These are phyloP conservation scores for Rhodotorula glutinis DNA, from an alignment of 1,284 basidiomycete genomes.

Conservation along the genomic window DNA sequence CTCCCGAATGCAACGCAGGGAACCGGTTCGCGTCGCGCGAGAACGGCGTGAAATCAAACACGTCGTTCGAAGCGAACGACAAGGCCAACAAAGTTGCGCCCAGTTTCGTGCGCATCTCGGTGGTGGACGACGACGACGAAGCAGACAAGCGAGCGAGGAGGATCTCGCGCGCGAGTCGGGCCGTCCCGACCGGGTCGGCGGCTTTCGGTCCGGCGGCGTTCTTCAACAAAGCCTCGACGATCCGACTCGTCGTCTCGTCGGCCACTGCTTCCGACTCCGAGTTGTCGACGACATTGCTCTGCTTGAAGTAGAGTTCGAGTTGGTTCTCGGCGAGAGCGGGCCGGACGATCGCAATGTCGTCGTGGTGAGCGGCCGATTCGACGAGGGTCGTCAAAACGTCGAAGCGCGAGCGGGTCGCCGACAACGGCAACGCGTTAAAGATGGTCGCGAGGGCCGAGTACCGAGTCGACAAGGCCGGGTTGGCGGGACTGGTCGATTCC, in stretches of 20 bases:
- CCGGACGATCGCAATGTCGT: conserved; percentile 66
- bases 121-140: conserved; percentile 42
- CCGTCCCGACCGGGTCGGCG: conserved; percentile 40
- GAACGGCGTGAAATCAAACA: conserved; percentile 80
- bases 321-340: conserved; percentile 65
- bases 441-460: conserved; percentile 71
- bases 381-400: conserved; percentile 54
- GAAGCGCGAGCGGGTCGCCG: conserved; percentile 56
- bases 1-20: background rate
- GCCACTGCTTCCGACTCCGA: too few relatives aligned
- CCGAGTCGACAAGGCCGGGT: conserved; percentile 34
- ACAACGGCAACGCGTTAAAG: conserved; percentile 73
- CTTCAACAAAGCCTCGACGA: conserved; percentile 61
- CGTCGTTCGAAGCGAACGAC: conserved; percentile 64
- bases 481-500: background rate
- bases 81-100: conserved; percentile 49
- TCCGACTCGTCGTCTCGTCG: conserved; percentile 53
- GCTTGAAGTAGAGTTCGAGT: conserved; percentile 11
- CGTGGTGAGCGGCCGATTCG: conserved; percentile 61
- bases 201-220: conserved; percentile 55
- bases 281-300: background rate
- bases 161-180: conserved; percentile 49
- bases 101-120: conserved; percentile 50
- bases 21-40: conserved; percentile 44
- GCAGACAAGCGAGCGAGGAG: conserved; percentile 46